Conservation (phyloP, 108 stramenopile species). For the Nannochloropsis granulata region DNA sequence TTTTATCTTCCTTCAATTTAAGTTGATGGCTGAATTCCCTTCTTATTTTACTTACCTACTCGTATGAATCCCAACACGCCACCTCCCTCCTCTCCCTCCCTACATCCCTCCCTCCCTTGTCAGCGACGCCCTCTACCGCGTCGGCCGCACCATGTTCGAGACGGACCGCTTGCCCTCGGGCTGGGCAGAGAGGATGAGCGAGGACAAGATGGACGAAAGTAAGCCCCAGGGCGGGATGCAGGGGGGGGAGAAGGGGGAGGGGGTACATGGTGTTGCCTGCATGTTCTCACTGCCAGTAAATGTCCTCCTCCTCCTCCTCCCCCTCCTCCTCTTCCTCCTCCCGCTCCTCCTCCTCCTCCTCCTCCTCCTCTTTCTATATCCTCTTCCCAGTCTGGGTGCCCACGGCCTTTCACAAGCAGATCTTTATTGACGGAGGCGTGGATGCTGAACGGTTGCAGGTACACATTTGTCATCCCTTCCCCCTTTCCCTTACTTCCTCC, state of each 20-base stretch:
- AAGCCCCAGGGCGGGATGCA: not conserved
- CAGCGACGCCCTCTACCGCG: not conserved
- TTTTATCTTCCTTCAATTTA: no score
- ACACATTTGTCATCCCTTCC: not conserved
- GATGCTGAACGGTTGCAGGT: not conserved
- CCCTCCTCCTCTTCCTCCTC: no score
- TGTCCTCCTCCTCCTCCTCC: no score
- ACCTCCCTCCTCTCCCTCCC: not conserved
- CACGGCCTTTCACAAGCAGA: not conserved
- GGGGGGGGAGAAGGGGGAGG: not conserved
- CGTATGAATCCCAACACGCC: not conserved
- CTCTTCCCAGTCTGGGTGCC: conserved; percentile 30
- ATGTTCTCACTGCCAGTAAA: not conserved
- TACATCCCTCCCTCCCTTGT: not conserved
- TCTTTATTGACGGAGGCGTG: conserved; percentile 13
- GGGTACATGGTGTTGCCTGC: not conserved
- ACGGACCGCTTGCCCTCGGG: conserved; percentile 39
- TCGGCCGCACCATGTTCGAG: conserved; percentile 46
- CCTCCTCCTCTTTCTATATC: no score
- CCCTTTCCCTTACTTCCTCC: not conserved
- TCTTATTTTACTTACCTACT: not conserved
- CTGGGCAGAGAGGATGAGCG: conserved; percentile 16
- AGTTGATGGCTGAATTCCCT: not conserved
- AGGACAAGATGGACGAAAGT: conserved; percentile 27
- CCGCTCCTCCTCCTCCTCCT: no score